Percentiles rank a stretch among this genome's conserved stretches.
Conservation (phyloP, 495 filamentous ascomycete species). For the Hypoxylon fuscum region DNA sequence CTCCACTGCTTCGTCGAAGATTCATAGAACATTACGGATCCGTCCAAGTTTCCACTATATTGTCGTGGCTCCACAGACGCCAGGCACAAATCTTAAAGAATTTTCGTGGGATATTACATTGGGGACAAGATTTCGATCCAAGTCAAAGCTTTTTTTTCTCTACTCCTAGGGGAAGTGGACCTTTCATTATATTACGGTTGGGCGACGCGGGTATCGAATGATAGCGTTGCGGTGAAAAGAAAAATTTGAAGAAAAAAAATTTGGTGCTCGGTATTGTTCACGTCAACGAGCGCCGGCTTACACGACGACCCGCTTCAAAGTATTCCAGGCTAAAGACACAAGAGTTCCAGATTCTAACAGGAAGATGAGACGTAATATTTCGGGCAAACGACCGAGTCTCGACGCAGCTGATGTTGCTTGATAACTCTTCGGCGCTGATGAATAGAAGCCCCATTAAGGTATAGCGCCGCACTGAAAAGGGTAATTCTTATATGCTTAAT, state of each 20-base stretch:
- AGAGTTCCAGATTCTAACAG: slow-evolving; percentile 29
- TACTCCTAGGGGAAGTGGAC: slow-evolving; percentile 30
- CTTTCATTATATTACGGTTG: slow-evolving; percentile 23
- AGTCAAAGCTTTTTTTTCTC: slow-evolving; percentile 31
- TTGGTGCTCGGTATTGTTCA: slow-evolving; percentile 15
- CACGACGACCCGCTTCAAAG: slow-evolving; percentile 16
- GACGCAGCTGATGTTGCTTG: slow-evolving; percentile 26
- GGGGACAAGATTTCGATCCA: slow-evolving; percentile 34
- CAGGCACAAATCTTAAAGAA: slow-evolving; percentile 31
- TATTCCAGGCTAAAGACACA: slow-evolving; percentile 22
- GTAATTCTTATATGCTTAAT: slow-evolving; percentile 22
- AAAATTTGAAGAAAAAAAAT: slow-evolving; percentile 18
- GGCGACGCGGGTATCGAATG: slow-evolving; percentile 27
- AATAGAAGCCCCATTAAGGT: slow-evolving; percentile 2
- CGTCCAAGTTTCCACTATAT: slow-evolving; percentile 29
- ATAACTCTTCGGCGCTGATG: slow-evolving; percentile 4
- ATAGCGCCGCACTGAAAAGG: slow-evolving; percentile 18
- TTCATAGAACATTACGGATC: slow-evolving; percentile 30
- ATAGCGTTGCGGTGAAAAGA: slow-evolving; percentile 35
- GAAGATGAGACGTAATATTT: slow-evolving; percentile 19
- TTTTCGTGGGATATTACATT: slow-evolving; percentile 36
- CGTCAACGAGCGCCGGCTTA: slow-evolving; percentile 16
- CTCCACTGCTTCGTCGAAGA: slow-evolving; percentile 35
- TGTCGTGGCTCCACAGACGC: slow-evolving; percentile 37
- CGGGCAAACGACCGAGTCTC: slow-evolving; percentile 7